Conservation (phyloP, 2,329 filamentous ascomycete species). For the Apiospora rasikravindrae region DNA sequence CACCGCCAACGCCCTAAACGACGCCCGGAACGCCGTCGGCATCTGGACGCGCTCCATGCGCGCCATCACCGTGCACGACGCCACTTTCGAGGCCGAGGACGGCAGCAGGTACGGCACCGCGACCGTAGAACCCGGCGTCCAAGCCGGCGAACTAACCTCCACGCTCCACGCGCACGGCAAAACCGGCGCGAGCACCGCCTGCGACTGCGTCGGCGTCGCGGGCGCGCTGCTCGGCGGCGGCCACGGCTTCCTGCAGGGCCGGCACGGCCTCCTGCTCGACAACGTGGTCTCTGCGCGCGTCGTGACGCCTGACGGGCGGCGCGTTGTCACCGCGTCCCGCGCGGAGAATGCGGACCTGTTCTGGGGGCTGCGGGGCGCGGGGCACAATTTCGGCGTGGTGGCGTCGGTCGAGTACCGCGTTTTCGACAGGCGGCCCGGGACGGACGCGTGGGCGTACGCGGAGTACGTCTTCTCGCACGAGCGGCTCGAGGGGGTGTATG, state of each 20-base stretch:
- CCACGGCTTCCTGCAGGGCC: constrained; percentile 60
- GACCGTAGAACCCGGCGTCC: not conserved
- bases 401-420: constrained; percentile 36
- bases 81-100: too few species aligned
- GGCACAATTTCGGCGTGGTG: constrained; percentile 50
- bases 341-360: constrained; percentile 49
- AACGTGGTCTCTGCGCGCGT: constrained; percentile 45
- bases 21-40: not conserved
- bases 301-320: constrained; percentile 44
- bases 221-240: constrained; percentile 64
- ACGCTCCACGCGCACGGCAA: not conserved
- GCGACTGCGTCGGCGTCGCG: constrained; percentile 53
- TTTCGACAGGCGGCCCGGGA: constrained; percentile 16
- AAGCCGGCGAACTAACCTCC: not conserved
- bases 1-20: not conserved
- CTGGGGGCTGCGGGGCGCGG: constrained; percentile 48
- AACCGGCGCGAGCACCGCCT: constrained; percentile 21
- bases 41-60: constrained; percentile 4
- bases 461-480: constrained; percentile 11
- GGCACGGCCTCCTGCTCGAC: constrained; percentile 56
- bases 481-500: not conserved
- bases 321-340: constrained; percentile 45
- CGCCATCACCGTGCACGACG: not conserved
- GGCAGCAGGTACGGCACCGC: not conserved
- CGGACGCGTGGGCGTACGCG: constrained; percentile 3